Evolutionary conservation across 768 basidiomycete genomes (phyloP), one percentile per base, ranked within the genome.

Genomic region (Mycena vitilis): DNA sequence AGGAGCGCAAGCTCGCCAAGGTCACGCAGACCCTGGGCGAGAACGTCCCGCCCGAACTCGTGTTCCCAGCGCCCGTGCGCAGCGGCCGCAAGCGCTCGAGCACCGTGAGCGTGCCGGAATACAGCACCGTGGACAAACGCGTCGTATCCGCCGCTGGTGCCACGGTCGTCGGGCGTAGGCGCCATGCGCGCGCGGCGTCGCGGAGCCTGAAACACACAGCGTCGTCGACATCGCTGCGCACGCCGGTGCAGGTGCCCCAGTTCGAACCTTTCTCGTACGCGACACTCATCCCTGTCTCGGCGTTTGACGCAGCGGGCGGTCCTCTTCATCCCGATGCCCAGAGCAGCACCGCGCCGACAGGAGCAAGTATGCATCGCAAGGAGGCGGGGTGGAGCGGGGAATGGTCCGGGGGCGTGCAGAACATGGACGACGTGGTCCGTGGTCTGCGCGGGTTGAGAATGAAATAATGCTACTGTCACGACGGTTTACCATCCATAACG

Each of bases 11-110:
- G 48, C 64, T 73, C 54, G 60, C 63, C 15, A 74, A 74, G 72
- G 57, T 73, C 18, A 34, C 16, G 34, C 62, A 63, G 45, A 61
- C 63, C 12, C 51, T 74, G 0, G 73, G 72, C 25, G 72, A 73
- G 67, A 67, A 70, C 60, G 70, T 73, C n/a, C 73, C 73, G 5
- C 66, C 72, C 25, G 72, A 74, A 65, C 62, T 67, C 51, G 66
- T 71, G 3, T 54, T 65, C 59, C 55, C 65, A 1, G 13, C 40
- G 20, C 11, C 54, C 23, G 20, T 34, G n/a, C 38, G 60, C 42
- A 64, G 59, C 15, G 69, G 65, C 36, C 59, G 66, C n/a, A 65
- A 67, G 44, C 70, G 70, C 54, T 48, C 70, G 18, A 71, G 70
- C 48, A 71, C 70, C 30, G 63, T 67, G 10, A 71, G 63, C 55